phyloP scores from a whole-genome alignment of 176 grass and related monocot genomes.

The Eragrostis curvula region DNA sequence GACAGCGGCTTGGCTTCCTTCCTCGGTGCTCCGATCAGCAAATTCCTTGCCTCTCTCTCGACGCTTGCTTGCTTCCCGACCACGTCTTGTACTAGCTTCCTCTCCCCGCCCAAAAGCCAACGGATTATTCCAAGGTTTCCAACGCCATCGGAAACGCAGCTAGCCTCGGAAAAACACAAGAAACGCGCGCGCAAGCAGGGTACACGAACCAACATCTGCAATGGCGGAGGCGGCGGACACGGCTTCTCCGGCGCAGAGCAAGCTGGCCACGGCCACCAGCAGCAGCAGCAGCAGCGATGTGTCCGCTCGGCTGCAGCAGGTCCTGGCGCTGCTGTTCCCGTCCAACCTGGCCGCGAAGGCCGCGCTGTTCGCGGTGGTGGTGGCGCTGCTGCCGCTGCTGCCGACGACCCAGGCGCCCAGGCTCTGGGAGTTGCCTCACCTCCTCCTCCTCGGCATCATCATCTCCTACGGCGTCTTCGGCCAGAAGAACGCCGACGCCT shows the following conservation, averaged over 20 bases:
- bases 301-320: conserved; percentile 29
- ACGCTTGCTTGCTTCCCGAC: conserved; percentile 46
- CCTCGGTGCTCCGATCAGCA: conserved; percentile 27
- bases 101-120: conserved; percentile 51
- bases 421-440: conserved; percentile 80
- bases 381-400: conserved; percentile 68
- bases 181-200: not conserved
- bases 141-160: conserved; percentile 27
- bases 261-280: not conserved
- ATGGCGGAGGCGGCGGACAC: conserved; percentile 48
- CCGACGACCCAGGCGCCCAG: conserved; percentile 47
- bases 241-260: not conserved
- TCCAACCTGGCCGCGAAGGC: conserved; percentile 61
- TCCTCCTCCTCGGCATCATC: conserved; percentile 76
- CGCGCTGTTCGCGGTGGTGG: conserved; percentile 55
- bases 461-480: conserved; percentile 82
- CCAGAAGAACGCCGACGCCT: conserved; percentile 54
- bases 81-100: conserved; percentile 48
- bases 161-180: conserved; percentile 31
- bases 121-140: conserved; percentile 40
- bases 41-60: conserved; percentile 58
- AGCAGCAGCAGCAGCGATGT: not conserved
- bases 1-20: not conserved
- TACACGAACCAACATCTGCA: conserved; percentile 14
- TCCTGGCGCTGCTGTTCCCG: conserved; percentile 45